Percentiles rank a stretch among this genome's conserved stretches.
phyloP scores from a whole-genome alignment of 805 yeast genomes.

The Saccharomyces mikatae region DNA sequence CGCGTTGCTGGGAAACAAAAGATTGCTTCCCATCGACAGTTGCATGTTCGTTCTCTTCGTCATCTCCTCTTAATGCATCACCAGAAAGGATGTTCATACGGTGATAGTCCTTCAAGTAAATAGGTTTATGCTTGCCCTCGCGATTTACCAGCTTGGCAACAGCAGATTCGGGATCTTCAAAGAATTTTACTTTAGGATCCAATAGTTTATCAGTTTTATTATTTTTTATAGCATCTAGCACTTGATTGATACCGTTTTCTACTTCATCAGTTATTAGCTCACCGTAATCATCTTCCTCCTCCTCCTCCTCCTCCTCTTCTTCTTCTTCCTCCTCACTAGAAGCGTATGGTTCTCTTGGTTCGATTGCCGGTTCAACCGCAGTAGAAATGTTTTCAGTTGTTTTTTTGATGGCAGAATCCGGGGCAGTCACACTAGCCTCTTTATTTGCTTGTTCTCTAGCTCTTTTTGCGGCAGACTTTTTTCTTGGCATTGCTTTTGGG shows the following conservation, averaged over 20 bases:
- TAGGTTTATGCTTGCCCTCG: conserved; percentile 52
- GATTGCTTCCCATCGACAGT: conserved; percentile 43
- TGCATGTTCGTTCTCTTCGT: conserved; percentile 42
- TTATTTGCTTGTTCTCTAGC: conserved; percentile 43
- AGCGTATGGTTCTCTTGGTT: neutral
- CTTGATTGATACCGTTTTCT: conserved; percentile 68
- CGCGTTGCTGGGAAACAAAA: conserved; percentile 64
- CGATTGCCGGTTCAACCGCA: conserved; percentile 7
- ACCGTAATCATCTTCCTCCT: conserved; percentile 88
- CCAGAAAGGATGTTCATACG: conserved; percentile 74
- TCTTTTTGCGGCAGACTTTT: conserved; percentile 73
- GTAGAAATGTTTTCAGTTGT: conserved; percentile 8
- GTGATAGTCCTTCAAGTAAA: conserved; percentile 88
- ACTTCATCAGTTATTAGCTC: conserved; percentile 80
- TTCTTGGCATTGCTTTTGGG: conserved; percentile 59
- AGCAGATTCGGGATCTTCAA: conserved; percentile 52
- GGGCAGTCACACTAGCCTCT: conserved; percentile 1
- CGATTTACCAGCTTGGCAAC: conserved; percentile 19
- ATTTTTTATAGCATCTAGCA: conserved; percentile 57
- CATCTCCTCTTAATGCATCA: conserved; percentile 46
- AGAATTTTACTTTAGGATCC: conserved; percentile 66
- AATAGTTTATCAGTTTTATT: conserved; percentile 55
- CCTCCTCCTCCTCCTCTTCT: conserved; percentile 24
- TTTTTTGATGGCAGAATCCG: conserved; percentile 11
- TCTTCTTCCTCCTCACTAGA: conserved; percentile 23